Percentiles rank a stretch among this genome's conserved stretches.
Conservation (phyloP, 2,329 filamentous ascomycete genomes). For the Juglanconis sp. region DNA sequence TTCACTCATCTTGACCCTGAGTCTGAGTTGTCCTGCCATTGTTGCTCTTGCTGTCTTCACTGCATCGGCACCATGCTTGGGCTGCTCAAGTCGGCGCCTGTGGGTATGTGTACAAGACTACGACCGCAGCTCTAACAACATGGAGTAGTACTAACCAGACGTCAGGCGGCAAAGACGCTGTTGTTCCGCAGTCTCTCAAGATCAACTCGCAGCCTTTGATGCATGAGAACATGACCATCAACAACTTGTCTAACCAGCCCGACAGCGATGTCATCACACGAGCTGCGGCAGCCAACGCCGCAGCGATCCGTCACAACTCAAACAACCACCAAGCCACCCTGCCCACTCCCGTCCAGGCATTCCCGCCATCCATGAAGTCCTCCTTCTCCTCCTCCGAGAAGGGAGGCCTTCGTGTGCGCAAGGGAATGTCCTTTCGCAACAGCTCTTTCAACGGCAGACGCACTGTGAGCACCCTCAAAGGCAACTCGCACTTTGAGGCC, state of each 20-base stretch:
- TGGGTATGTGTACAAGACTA: neutral
- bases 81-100: neutral
- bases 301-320: neutral
- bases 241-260: neutral
- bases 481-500: neutral
- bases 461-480: neutral
- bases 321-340: neutral
- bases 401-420: neutral
- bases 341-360: neutral
- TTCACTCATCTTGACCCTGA: neutral
- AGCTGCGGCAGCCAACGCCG: neutral
- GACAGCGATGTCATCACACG: neutral
- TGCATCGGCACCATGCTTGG: slow-evolving; percentile 1
- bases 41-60: neutral
- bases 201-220: neutral
- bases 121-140: neutral
- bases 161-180: neutral
- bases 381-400: neutral
- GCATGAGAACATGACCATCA: neutral
- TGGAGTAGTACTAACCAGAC: neutral
- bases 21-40: neutral
- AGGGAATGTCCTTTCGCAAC: neutral
- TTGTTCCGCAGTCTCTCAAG: neutral
- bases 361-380: neutral
- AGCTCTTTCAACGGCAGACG: neutral